These are phyloP conservation scores for Diutina siamensis DNA, from an alignment of 1,139 yeast genomes.

Conservation along the genomic window DNA sequence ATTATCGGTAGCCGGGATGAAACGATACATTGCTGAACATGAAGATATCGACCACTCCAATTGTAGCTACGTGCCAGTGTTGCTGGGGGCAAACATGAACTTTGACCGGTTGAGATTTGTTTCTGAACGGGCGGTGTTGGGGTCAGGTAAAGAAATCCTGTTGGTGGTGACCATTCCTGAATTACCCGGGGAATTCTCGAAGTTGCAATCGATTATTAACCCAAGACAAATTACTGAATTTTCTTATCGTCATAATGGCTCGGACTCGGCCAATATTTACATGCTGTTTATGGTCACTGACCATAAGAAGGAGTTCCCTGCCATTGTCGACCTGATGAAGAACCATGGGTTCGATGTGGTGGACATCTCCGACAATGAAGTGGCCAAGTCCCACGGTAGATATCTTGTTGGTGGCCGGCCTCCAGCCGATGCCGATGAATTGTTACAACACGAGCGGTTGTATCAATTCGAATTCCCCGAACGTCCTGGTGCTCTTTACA, in stretches of 20 bases:
- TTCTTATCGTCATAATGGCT: conserved; percentile 61
- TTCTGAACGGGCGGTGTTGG: conserved; percentile 94
- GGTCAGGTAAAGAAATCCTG: conserved; percentile 95
- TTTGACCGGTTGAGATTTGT: conserved; percentile 93
- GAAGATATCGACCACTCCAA: conserved; percentile 62
- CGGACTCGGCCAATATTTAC: conserved; percentile 63
- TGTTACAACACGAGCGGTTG: conserved; percentile 59
- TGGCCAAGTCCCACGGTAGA: conserved; percentile 94
- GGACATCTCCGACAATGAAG: conserved; percentile 83
- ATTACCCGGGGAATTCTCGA: conserved; percentile 77
- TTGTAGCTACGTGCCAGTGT: conserved; percentile 69
- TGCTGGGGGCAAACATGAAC: conserved; percentile 97
- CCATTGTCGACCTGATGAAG: conserved; percentile 29
- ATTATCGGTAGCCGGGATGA: conserved; percentile 86
- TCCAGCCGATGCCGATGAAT: conserved; percentile 23
- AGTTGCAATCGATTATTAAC: conserved; percentile 59
- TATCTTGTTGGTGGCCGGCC: conserved; percentile 85
- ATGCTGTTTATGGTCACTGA: conserved; percentile 78
- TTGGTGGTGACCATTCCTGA: conserved; percentile 87
- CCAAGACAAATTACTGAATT: conserved; percentile 93
- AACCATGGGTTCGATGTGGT: conserved; percentile 48
- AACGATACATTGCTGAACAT: conserved; percentile 58
- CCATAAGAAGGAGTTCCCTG: conserved; percentile 42
- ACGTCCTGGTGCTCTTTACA: conserved; percentile 85
- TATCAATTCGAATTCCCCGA: conserved; percentile 93